Evolutionary conservation across 148 eudicot species (phyloP), one percentile per base, ranked within the genome.

Genomic region (Gaultheria prostrata): DNA sequence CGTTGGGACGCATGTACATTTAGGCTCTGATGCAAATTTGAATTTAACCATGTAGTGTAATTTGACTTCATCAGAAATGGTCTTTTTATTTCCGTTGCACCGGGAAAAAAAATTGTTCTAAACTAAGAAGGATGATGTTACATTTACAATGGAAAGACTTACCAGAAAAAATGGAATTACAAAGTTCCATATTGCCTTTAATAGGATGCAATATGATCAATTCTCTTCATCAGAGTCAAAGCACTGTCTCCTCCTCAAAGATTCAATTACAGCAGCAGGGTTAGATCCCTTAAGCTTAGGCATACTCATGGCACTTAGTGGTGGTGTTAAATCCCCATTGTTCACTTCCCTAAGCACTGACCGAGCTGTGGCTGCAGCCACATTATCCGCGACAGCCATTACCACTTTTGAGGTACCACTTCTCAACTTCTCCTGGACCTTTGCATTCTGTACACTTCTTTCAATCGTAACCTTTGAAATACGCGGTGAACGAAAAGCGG

Each of bases 201-300:
- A 11, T 21, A 30, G 24, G 7, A 12, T 77, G 20, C 0, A 79
- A 9, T 10, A 26, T 80, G 80, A 73, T 87, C 86, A 92, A 83
- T 85, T 92, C 48, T 96, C 99, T 18, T 97, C 98, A 86, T 94
- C 96, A 70, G 94, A 97, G 48, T 91, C 93, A 85, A 95, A 97
- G 49, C 86, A 86, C 32, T 97, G 97, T 67, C 93, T 87, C 83
- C 91, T 93, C 87, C 93, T 91, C 77, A 97, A 61, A 75, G 98
- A 93, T 82, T 93, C 95, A 3, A 97, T 83, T 1, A 95, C 90
- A 79, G 87, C 83, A 1, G 90, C 1, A 80, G 59, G 94, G 77
- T 83, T 82, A 81, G 88, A 59, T 18, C 92, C 76, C 86, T 87
- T 95, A 71, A 95, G 89, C 88, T 83, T 91, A 3, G 99, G 99